A percentile compares a stretch with the other conserved stretches of the same genome.
phyloP scores from a whole-genome alignment of 1,284 basidiomycete species.

The Microbotryum scabiosae region DNA sequence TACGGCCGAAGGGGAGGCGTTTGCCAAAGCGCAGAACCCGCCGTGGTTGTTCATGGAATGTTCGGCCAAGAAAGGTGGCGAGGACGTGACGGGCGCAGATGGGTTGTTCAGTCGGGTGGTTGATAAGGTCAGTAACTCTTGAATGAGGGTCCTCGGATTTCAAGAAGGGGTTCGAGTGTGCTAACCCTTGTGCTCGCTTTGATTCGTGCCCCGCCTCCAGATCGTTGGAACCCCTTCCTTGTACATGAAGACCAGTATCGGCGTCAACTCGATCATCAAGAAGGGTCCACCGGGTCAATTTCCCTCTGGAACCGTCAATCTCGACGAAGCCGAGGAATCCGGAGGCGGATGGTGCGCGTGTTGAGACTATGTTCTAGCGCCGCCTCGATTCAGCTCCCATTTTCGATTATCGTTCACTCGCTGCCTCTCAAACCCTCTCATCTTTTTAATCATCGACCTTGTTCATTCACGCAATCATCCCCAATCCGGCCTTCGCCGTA shows the following conservation, averaged over 20 bases:
- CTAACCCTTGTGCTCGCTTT: not conserved
- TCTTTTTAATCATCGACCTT: too few relatives aligned
- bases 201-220: slow-evolving; percentile 24
- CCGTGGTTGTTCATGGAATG: slow-evolving; percentile 41
- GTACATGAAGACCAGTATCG: slow-evolving; percentile 29
- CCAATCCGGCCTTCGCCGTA: too few relatives aligned
- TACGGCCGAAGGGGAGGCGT: slow-evolving; percentile 65
- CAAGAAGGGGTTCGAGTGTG: not conserved
- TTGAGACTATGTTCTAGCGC: slow-evolving; percentile 1
- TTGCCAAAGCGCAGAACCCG: slow-evolving; percentile 70
- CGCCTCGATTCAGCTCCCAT: too few relatives aligned
- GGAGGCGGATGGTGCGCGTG: slow-evolving; percentile 24
- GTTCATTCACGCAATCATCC: too few relatives aligned
- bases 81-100: slow-evolving; percentile 52
- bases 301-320: slow-evolving; percentile 14
- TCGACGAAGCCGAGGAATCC: slow-evolving; percentile 23
- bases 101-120: slow-evolving; percentile 77
- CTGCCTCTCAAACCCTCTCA: too few relatives aligned
- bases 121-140: slow-evolving; percentile 44
- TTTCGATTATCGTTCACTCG: too few relatives aligned
- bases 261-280: not conserved
- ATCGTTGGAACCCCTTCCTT: slow-evolving; percentile 42
- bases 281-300: slow-evolving; percentile 17
- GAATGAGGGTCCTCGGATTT: not conserved
- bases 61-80: slow-evolving; percentile 67